These are phyloP conservation scores for Tylopilus plumbeoviolaceoides DNA, from an alignment of 768 basidiomycete genomes.

Conservation along the genomic window DNA sequence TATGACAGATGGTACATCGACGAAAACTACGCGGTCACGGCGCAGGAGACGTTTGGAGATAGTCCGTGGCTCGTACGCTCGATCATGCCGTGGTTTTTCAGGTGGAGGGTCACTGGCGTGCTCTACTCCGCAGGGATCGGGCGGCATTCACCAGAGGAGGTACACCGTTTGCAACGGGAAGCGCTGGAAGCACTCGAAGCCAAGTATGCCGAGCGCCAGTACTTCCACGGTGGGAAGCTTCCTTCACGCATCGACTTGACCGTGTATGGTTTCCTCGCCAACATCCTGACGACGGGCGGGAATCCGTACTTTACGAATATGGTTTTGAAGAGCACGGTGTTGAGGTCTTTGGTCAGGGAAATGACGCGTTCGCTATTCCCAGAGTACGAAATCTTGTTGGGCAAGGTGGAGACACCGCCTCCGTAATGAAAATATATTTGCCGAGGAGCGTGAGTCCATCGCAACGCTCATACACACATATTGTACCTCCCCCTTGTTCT, in stretches of 20 bases:
- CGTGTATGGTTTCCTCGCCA: slow-evolving; percentile 31
- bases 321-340: slow-evolving; percentile 17
- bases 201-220: slow-evolving; percentile 23
- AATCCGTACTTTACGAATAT: slow-evolving; percentile 28
- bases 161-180: slow-evolving; percentile 28
- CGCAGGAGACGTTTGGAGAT: slow-evolving; percentile 13
- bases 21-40: slow-evolving; percentile 20
- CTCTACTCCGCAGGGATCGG: slow-evolving; percentile 27
- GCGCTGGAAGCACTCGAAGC: slow-evolving; percentile 28
- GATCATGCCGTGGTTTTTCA: slow-evolving; percentile 22
- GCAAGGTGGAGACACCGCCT: neutral
- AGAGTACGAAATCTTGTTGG: slow-evolving; percentile 22
- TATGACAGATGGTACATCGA: slow-evolving; percentile 30
- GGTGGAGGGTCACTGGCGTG: slow-evolving; percentile 13
- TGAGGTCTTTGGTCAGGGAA: slow-evolving; percentile 18
- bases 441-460: slow-evolving; percentile 1
- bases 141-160: slow-evolving; percentile 32
- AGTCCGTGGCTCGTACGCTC: slow-evolving; percentile 17
- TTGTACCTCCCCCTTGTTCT: too few species aligned
- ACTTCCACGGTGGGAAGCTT: slow-evolving; percentile 24
- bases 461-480: slow-evolving; percentile 11
- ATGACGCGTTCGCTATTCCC: slow-evolving; percentile 28
- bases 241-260: slow-evolving; percentile 30
- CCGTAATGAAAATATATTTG: neutral
- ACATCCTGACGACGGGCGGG: slow-evolving; percentile 15